A percentile compares a stretch with the other conserved stretches of the same genome.
Evolutionary conservation across 371 early-diverging fungal genomes (phyloP).

Genomic region (Conidiobolus incongruus): DNA sequence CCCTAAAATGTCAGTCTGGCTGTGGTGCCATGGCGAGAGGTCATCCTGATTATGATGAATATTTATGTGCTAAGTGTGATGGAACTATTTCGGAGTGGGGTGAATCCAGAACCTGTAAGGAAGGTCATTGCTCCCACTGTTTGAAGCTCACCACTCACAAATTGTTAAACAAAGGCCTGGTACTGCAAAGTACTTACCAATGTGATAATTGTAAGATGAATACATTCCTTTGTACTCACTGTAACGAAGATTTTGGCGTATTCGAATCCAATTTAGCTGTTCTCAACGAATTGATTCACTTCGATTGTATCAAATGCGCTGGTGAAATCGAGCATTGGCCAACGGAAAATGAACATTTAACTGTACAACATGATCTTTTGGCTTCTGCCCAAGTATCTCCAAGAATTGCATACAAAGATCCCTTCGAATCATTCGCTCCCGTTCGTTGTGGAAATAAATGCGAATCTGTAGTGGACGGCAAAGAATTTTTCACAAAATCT

Average conservation of each 20-base stretch:
- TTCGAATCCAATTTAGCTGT: neutral
- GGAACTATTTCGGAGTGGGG: slow-evolving; percentile 1
- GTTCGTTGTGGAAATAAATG: neutral
- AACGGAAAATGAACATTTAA: too few relatives aligned
- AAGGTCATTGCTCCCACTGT: neutral
- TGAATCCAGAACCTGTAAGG: neutral
- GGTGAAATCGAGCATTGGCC: neutral
- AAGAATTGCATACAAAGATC: slow-evolving; percentile 1
- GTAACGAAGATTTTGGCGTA: neutral
- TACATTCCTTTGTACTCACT: neutral
- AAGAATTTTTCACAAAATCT: neutral
- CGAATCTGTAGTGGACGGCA: slow-evolving; percentile 1
- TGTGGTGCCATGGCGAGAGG: slow-evolving; percentile 2
- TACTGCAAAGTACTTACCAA: neutral
- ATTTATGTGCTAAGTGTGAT: neutral
- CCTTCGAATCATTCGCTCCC: slow-evolving; percentile 2
- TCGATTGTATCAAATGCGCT: neutral
- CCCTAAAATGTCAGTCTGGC: neutral
- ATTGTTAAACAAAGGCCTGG: neutral
- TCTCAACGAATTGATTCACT: neutral
- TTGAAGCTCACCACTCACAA: neutral
- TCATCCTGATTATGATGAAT: slow-evolving; percentile 1
- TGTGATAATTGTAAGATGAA: neutral
- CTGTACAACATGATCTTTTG: too few relatives aligned
- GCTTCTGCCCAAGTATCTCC: too few relatives aligned